These are phyloP conservation scores for Asclepias syriaca DNA, from an alignment of 257 asterid species.

Conservation along the genomic window DNA sequence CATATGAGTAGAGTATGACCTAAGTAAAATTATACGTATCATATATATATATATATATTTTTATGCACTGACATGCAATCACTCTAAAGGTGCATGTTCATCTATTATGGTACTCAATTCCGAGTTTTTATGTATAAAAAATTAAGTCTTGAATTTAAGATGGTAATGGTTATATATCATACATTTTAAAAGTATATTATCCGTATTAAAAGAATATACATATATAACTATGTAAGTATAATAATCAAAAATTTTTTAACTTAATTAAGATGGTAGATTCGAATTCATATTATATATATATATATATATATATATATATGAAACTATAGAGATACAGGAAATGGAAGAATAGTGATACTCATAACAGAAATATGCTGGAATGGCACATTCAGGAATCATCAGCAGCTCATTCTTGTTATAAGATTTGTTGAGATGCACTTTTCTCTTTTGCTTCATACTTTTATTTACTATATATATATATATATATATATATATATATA, in stretches of 20 bases:
- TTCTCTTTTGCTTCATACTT: background rate
- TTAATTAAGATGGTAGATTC: too few relatives aligned
- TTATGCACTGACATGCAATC: background rate
- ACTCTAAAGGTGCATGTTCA: background rate
- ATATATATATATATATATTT: background rate
- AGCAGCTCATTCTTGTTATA: conserved; percentile 5
- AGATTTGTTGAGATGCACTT: conserved; percentile 10
- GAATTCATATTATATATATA: too few relatives aligned
- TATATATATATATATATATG: conserved; percentile 1
- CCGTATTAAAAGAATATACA: too few relatives aligned
- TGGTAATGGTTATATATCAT: too few relatives aligned
- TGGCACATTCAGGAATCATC: background rate
- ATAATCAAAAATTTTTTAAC: too few relatives aligned
- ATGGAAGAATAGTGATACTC: conserved; percentile 1
- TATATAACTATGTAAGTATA: too few relatives aligned
- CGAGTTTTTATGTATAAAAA: too few relatives aligned
- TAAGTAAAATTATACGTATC: conserved; percentile 18
- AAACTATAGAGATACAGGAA: background rate
- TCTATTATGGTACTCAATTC: too few relatives aligned
- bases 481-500: too few relatives aligned
- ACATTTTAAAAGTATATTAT: too few relatives aligned
- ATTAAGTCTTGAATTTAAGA: too few relatives aligned
- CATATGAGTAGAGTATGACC: conserved; percentile 27
- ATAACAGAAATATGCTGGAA: background rate
- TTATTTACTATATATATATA: background rate